Base-by-base conservation (phyloP, 176 grass and related monocot species). In the Aegilops bicornis region DNA sequence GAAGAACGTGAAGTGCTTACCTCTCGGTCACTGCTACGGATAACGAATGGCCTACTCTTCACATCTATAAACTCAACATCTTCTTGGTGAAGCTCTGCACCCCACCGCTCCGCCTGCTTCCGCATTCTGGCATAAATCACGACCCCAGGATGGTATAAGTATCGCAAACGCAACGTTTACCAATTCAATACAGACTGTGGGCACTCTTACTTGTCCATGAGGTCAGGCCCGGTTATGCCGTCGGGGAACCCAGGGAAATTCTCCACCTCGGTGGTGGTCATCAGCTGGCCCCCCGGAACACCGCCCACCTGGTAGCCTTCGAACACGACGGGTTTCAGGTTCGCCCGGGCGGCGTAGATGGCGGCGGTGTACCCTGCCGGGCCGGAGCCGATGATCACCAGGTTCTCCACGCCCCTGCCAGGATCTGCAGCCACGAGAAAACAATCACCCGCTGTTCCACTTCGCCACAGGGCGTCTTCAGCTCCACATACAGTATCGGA, bases 231-330 rank as follows among this genome's bases (percentile, higher is more conserved):
- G 7, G 90, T 99, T 33, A 99, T 91, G 40, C 97, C 97, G 2
- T 99, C 97, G 2, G 97, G 94, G 84, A 99, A 99, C 0, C 97
- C 97, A 29, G 97, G 97, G 76, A 96, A 99, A 40, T 99, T 99
- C 80, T 99, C 97, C 66, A 99, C 97, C 69, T 99, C 97, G 20
- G 90, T 99, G 22, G 97, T 99, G 71, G 97, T 99, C 97, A 99
- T 99, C 24, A 99, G 81, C 89, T 99, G 97, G 16, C 97, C 97
- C 56, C 97, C 97, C 5, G 97, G 97, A 69, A 94, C 90, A 23
- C 97, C 97, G 31, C 97, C 97, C 40, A 94, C 82, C 86, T 96
- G 97, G 83, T 90, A 99, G 0, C 97, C 97, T 90, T 99, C 97
- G 75, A 99, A 99, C 6, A 99, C 92, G 36, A 99, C 79, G 10